phyloP scores from a whole-genome alignment of 768 basidiomycete species.

The Gymnopilus junonius region DNA sequence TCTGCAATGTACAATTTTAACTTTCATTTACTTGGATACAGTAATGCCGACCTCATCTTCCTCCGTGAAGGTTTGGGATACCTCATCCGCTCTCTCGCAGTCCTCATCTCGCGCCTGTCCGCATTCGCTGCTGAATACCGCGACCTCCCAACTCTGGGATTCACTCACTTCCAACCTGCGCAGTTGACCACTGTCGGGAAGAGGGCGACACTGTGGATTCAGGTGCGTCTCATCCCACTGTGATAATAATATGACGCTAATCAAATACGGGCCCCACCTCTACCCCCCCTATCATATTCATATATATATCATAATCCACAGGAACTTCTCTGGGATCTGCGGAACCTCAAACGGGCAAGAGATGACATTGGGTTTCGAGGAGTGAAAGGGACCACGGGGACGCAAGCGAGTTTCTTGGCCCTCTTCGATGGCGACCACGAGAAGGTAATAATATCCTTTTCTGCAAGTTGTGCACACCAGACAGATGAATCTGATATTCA shows the following conservation, averaged over 20 bases:
- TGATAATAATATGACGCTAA: not conserved
- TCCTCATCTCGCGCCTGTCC: constrained; percentile 88
- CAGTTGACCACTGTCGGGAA: constrained; percentile 99
- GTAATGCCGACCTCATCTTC: constrained; percentile 99
- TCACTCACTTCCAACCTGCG: constrained; percentile 99
- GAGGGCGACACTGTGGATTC: constrained; percentile 95
- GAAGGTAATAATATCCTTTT: constrained; percentile 65
- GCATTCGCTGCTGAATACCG: constrained; percentile 84
- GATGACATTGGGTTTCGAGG: constrained; percentile 97
- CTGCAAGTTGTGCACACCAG: not conserved
- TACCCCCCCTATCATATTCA: too few relatives aligned
- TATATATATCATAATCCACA: constrained; percentile 26
- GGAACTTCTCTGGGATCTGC: constrained; percentile 96
- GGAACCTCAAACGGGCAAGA: constrained; percentile 88
- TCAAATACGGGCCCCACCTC: too few relatives aligned
- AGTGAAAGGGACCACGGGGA: constrained; percentile 99
- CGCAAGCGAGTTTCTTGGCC: constrained; percentile 93
- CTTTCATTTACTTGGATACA: constrained; percentile 29
- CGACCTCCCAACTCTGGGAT: constrained; percentile 91
- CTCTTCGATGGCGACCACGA: constrained; percentile 95
- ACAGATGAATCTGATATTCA: not conserved
- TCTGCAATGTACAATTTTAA: not conserved
- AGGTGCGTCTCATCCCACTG: constrained; percentile 47
- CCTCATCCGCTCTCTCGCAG: constrained; percentile 85
- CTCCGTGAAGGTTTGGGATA: constrained; percentile 85